These are phyloP conservation scores for Tilletia indica DNA, from an alignment of 1,284 basidiomycete species.

Conservation along the genomic window DNA sequence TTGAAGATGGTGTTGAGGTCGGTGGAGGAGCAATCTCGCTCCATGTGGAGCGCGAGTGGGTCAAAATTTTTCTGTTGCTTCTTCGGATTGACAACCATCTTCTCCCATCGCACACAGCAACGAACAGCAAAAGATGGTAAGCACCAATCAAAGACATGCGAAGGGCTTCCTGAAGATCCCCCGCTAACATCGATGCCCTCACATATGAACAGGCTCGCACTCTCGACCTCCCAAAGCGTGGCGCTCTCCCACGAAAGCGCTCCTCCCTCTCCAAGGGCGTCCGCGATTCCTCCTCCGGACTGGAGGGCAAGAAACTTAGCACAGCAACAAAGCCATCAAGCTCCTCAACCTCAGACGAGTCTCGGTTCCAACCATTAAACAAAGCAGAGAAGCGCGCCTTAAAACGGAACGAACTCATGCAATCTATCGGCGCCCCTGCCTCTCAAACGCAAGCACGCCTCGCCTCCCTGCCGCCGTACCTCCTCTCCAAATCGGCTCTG, in stretches of 20 bases:
- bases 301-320: neutral
- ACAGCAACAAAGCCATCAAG: neutral
- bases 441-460: constrained; percentile 22
- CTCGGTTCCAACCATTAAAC: constrained; percentile 6
- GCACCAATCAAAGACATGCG: too few species aligned
- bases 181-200: too few species aligned
- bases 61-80: too few species aligned
- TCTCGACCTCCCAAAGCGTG: constrained; percentile 10
- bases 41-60: too few species aligned
- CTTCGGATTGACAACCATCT: too few species aligned
- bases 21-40: too few species aligned
- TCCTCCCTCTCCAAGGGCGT: constrained; percentile 14
- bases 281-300: neutral
- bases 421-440: constrained; percentile 23
- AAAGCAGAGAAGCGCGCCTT: constrained; percentile 41
- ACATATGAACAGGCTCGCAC: neutral
- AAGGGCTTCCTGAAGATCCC: too few species aligned
- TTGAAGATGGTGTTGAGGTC: too few species aligned
- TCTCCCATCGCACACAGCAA: too few species aligned
- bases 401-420: constrained; percentile 38
- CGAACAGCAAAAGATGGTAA: too few species aligned
- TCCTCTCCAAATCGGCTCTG: constrained; percentile 40
- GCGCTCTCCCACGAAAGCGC: neutral
- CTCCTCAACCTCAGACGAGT: neutral
- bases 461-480: neutral